phyloP scores from a whole-genome alignment of 441 rosid genomes.

The Adansonia grandidieri region DNA sequence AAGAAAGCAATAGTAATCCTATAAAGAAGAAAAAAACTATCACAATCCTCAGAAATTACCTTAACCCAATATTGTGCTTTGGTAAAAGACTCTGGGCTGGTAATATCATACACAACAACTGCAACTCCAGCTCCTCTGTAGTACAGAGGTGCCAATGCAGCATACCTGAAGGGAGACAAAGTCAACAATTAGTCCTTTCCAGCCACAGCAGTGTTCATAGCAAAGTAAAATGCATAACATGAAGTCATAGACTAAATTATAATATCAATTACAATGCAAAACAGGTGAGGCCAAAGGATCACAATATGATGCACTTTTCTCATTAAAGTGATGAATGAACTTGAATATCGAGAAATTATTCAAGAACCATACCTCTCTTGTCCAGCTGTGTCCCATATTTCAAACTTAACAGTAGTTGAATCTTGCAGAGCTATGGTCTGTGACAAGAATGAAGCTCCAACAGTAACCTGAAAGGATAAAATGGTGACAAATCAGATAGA shows the following conservation, averaged over 20 bases:
- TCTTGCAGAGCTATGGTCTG: slow-evolving; percentile 98
- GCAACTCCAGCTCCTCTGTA: slow-evolving; percentile 98
- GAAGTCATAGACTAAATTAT: background rate
- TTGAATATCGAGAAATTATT: slow-evolving; percentile 1
- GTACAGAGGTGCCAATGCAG: slow-evolving; percentile 94
- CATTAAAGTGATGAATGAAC: slow-evolving; percentile 18
- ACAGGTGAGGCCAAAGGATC: background rate
- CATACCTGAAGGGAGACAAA: slow-evolving; percentile 59
- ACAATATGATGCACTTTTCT: slow-evolving; percentile 6
- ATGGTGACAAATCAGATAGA: slow-evolving; percentile 25
- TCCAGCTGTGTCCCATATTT: slow-evolving; percentile 99
- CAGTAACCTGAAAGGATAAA: slow-evolving; percentile 73
- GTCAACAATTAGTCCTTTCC: slow-evolving; percentile 17
- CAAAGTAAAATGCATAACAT: background rate
- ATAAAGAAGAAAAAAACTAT: background rate
- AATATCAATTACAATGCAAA: background rate
- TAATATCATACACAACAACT: slow-evolving; percentile 93
- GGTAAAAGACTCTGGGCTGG: slow-evolving; percentile 87
- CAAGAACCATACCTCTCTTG: slow-evolving; percentile 77
- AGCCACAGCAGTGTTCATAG: background rate
- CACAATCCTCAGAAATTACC: slow-evolving; percentile 44
- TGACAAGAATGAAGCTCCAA: slow-evolving; percentile 97
- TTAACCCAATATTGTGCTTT: slow-evolving; percentile 99
- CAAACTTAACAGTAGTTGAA: slow-evolving; percentile 95
- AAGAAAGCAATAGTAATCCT: slow-evolving; percentile 14